These are phyloP conservation scores for Penicillium sp. DNA, from an alignment of 2,329 filamentous ascomycete genomes.

Conservation along the genomic window DNA sequence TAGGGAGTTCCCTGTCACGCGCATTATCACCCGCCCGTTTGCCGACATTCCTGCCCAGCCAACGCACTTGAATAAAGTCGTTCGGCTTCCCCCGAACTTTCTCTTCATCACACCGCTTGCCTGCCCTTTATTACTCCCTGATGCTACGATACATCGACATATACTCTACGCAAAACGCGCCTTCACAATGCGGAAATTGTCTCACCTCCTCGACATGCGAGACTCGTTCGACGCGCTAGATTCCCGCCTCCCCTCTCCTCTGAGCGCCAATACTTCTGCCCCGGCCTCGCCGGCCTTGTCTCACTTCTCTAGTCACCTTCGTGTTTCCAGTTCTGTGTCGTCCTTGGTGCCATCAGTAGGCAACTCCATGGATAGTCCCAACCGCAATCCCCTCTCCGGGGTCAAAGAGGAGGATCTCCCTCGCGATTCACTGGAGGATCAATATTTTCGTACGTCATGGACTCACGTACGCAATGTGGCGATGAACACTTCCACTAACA, in stretches of 20 bases:
- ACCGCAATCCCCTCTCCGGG: constrained; percentile 71
- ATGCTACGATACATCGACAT: constrained; percentile 1
- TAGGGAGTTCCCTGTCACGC: constrained; percentile 20
- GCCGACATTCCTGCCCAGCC: constrained; percentile 25
- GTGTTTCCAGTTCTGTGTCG: constrained; percentile 67
- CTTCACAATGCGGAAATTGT: constrained; percentile 35
- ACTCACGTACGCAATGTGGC: too few species aligned
- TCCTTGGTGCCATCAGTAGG: constrained; percentile 64
- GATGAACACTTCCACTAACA: constrained; percentile 6
- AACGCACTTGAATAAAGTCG: constrained; percentile 15
- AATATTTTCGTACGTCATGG: constrained; percentile 70
- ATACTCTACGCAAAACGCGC: constrained; percentile 11
- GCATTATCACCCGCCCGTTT: constrained; percentile 22
- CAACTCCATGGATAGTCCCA: constrained; percentile 49
- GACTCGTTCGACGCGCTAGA: constrained; percentile 21
- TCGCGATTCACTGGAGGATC: constrained; percentile 57
- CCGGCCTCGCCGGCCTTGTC: constrained; percentile 42
- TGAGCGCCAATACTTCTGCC: constrained; percentile 36
- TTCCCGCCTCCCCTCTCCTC: constrained; percentile 25
- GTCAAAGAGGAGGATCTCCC: constrained; percentile 75
- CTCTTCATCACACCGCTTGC: constrained; percentile 16
- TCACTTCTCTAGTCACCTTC: constrained; percentile 43
- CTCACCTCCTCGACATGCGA: constrained; percentile 36
- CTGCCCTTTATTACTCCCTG: constrained; percentile 29
- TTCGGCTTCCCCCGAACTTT: constrained; percentile 22